These are phyloP conservation scores for slime mould (Dictyostelium discoideum) DNA, from an alignment of 78 protist species.

Conservation along the genomic window dicty_2.7 NC_007091.3:119501-120000, in stretches of 20 bases:
- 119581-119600: background rate
- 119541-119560: background rate
- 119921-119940: too few species aligned
- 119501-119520: background rate
- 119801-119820: too few species aligned
- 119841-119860: too few species aligned
- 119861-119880: background rate
- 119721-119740: background rate
- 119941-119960: background rate
- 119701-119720: background rate
- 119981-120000: background rate
- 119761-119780: too few species aligned
- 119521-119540: background rate
- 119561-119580: background rate
- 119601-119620: background rate
- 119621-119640: background rate
- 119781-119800: too few species aligned
- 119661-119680: too few species aligned
- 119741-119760: too few species aligned
- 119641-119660: too few species aligned
- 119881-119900: background rate
- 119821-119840: too few species aligned
- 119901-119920: background rate
- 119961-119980: background rate
- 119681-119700: too few species aligned